phyloP scores from a whole-genome alignment of 495 filamentous ascomycete genomes.

The Xylaria nigripes region DNA sequence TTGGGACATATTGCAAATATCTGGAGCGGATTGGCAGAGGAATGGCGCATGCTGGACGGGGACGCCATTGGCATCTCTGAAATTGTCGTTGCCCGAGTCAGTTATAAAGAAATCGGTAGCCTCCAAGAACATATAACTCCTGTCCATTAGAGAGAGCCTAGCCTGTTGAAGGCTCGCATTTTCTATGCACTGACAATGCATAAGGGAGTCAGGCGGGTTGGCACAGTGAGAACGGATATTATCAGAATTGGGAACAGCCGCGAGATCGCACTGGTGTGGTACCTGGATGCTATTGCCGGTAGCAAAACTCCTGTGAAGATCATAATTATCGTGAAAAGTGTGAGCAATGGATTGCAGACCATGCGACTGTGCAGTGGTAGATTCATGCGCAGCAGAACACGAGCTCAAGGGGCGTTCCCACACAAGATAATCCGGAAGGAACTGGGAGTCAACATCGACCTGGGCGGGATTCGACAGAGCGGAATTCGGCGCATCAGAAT shows the following conservation, averaged over 20 bases:
- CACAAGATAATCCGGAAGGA: not conserved
- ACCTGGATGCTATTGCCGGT: not conserved
- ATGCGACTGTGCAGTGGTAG: not conserved
- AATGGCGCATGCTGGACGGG: slow-evolving; percentile 11
- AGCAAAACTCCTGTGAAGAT: not conserved
- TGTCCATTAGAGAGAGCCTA: not conserved
- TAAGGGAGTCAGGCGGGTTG: not conserved
- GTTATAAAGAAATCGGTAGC: not conserved
- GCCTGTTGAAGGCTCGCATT: not conserved
- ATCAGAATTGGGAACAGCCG: not conserved
- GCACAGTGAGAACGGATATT: not conserved
- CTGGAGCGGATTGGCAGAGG: slow-evolving; percentile 13
- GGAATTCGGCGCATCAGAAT: not conserved
- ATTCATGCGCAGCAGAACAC: not conserved
- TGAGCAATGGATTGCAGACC: not conserved
- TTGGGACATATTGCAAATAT: slow-evolving; percentile 6
- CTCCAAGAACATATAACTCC: not conserved
- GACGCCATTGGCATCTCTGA: slow-evolving; percentile 1
- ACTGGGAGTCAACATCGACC: not conserved
- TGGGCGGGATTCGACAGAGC: not conserved
- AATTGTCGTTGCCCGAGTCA: not conserved
- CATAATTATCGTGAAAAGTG: not conserved
- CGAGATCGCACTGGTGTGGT: not conserved
- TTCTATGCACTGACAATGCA: not conserved
- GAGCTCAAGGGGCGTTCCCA: not conserved